phyloP scores from a whole-genome alignment of 2,329 filamentous ascomycete genomes.

The Diaporthe eres region DNA sequence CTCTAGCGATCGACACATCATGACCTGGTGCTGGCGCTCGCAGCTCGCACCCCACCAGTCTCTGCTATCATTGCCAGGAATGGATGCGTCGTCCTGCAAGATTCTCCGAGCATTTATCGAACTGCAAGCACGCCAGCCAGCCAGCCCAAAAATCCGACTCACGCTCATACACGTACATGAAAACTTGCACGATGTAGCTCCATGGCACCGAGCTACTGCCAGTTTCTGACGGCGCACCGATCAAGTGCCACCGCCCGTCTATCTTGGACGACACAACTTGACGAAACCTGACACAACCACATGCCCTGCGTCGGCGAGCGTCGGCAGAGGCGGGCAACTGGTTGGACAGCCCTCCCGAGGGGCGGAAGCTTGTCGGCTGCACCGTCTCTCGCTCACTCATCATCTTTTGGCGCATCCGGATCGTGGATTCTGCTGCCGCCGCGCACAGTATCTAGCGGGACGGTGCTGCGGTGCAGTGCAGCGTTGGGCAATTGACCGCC shows the following conservation, averaged over 20 bases:
- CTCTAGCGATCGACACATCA: conserved; percentile 9
- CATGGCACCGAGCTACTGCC: not conserved
- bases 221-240: not conserved
- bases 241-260: not conserved
- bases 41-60: conserved; percentile 12
- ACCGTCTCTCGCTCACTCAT: conserved; percentile 9
- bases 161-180: not conserved
- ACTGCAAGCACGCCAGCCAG: not conserved
- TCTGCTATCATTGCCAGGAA: conserved; percentile 17
- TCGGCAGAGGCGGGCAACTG: conserved; percentile 10
- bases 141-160: not conserved
- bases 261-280: not conserved
- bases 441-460: not conserved
- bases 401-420: not conserved
- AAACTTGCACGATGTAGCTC: not conserved
- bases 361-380: conserved; percentile 29
- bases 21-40: not conserved
- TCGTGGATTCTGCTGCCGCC: not conserved
- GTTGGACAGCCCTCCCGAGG: conserved; percentile 17
- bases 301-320: conserved; percentile 9
- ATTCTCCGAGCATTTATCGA: conserved; percentile 19
- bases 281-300: not conserved
- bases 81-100: conserved; percentile 5
- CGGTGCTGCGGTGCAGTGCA: not conserved
- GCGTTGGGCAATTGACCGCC: conserved; percentile 24